Conservation (phyloP, 169 alveolate genomes). For the Eimeria necatrix region DNA sequence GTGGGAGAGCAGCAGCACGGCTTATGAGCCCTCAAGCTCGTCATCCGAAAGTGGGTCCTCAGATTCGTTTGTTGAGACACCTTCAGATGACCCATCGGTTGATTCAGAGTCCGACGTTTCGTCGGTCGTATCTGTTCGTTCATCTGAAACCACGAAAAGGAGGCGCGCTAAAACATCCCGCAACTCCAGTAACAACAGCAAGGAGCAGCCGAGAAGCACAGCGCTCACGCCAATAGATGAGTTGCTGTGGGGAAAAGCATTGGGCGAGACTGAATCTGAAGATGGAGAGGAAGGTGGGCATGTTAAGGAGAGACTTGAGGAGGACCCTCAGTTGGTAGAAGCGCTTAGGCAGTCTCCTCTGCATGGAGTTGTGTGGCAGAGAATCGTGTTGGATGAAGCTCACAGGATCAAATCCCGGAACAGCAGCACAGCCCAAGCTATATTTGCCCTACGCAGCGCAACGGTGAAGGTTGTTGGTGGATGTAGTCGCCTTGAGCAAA, state of each 20-base stretch:
- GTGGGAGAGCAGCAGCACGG: constrained; percentile 67
- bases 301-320: constrained; percentile 75
- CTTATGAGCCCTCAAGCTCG: constrained; percentile 48
- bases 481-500: neutral
- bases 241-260: constrained; percentile 60
- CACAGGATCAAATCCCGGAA: constrained; percentile 96
- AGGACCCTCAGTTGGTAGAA: constrained; percentile 53
- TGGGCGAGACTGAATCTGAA: constrained; percentile 57
- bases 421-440: constrained; percentile 94
- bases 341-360: constrained; percentile 59
- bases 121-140: constrained; percentile 18
- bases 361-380: constrained; percentile 83
- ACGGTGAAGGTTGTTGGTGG: constrained; percentile 24
- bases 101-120: constrained; percentile 41
- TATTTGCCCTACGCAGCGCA: constrained; percentile 85
- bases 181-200: constrained; percentile 17
- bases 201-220: neutral
- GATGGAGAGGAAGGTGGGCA: constrained; percentile 78
- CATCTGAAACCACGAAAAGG: constrained; percentile 17
- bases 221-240: constrained; percentile 51
- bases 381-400: constrained; percentile 97
- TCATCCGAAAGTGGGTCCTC: constrained; percentile 45
- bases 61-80: constrained; percentile 55
- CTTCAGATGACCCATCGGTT: neutral
- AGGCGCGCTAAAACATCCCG: constrained; percentile 2